These are phyloP conservation scores for Pelargonium citronellum DNA, from an alignment of 441 rosid genomes.

Conservation along the genomic window DNA sequence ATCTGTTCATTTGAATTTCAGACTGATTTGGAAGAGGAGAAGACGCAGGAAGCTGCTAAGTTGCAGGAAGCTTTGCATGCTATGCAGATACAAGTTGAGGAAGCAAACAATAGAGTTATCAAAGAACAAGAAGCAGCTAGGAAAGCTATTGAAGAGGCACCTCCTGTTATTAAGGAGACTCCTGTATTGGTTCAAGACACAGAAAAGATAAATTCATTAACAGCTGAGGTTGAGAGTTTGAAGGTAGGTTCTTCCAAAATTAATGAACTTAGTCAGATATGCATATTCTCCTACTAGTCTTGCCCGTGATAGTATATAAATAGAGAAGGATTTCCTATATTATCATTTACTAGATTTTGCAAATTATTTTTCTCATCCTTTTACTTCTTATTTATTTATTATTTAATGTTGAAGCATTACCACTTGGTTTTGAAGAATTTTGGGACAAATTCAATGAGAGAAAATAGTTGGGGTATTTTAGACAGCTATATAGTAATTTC, in stretches of 20 bases:
- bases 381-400: no score
- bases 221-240: constrained; percentile 68
- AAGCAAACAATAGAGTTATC: constrained; percentile 58
- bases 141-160: constrained; percentile 85
- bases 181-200: constrained; percentile 84
- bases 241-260: constrained; percentile 45
- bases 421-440: no score
- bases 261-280: background rate
- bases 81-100: constrained; percentile 67
- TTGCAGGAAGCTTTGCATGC: constrained; percentile 65
- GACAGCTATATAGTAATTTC: background rate
- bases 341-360: background rate
- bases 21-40: constrained; percentile 95
- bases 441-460: background rate
- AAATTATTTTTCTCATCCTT: no score
- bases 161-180: constrained; percentile 71
- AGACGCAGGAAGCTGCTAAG: constrained; percentile 79
- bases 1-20: constrained; percentile 30
- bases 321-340: background rate
- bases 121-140: constrained; percentile 85
- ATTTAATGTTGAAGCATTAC: no score
- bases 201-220: constrained; percentile 57
- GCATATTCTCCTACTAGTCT: constrained; percentile 12
- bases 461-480: background rate
- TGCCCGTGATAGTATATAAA: background rate